Evolutionary conservation across 2,329 filamentous ascomycete species (phyloP).

Genomic region (Colletotrichum zoysiae): DNA sequence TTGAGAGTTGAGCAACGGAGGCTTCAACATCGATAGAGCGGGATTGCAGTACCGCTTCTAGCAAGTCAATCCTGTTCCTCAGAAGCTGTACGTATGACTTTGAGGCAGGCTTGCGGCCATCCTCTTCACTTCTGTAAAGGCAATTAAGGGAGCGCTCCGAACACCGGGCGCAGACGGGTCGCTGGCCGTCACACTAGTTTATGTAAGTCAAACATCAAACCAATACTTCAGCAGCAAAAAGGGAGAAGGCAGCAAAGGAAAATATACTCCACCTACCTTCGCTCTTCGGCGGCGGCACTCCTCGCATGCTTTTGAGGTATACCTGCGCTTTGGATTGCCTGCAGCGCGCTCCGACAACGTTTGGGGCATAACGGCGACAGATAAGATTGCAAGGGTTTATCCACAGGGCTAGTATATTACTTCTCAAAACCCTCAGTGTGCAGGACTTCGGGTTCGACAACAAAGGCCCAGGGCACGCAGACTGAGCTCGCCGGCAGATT

Average conservation of each 20-base stretch:
- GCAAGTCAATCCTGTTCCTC: slow-evolving; percentile 48
- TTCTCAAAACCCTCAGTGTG: neutral
- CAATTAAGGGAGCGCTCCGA: slow-evolving; percentile 48
- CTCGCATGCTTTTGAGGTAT: slow-evolving; percentile 50
- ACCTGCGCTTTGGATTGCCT: slow-evolving; percentile 41
- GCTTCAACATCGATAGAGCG: slow-evolving; percentile 49
- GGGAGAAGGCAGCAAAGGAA: neutral
- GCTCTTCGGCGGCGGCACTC: slow-evolving; percentile 53
- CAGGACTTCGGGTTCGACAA: neutral
- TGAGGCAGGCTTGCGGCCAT: slow-evolving; percentile 51
- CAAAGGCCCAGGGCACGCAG: slow-evolving; percentile 6
- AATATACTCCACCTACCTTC: slow-evolving; percentile 47
- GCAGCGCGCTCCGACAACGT: slow-evolving; percentile 31
- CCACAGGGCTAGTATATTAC: neutral
- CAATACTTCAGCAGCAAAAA: too few species aligned
- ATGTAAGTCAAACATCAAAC: slow-evolving; percentile 16
- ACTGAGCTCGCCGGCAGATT: neutral
- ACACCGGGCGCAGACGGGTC: slow-evolving; percentile 51
- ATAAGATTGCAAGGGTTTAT: slow-evolving; percentile 22
- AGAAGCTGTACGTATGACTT: slow-evolving; percentile 53
- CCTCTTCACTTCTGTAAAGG: slow-evolving; percentile 49
- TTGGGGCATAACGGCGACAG: slow-evolving; percentile 26
- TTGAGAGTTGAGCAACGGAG: slow-evolving; percentile 43
- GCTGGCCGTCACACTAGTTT: slow-evolving; percentile 50
- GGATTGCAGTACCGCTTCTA: slow-evolving; percentile 48